Base-by-base conservation (phyloP, 345 rosid genomes). In the Arabis alpina region DNA sequence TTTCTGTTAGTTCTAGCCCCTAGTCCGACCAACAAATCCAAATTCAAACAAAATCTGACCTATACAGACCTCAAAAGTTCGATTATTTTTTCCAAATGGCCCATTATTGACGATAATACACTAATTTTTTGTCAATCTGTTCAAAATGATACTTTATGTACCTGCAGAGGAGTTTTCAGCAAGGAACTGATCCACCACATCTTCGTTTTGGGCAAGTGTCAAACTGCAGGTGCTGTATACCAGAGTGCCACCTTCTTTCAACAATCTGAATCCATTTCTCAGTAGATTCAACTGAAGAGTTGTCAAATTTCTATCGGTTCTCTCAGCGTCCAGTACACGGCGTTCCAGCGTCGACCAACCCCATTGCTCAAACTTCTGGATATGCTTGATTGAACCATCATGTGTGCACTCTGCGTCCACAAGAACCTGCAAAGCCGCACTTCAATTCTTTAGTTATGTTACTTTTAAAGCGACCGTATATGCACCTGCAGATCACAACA, bases 321-420 rank as follows among this genome's bases (percentile, higher is more conserved):
- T 85, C 61, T 89, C 90, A 4, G 96, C 96, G 68, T 85, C 81
- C 67, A 91, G 73, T 5, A 91, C 92, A 73, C 99, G 99, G 8
- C 83, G 91, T 74, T 89, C 82, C 77, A 94, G 82, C 27, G 97
- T 87, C 78, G 76, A 84, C 96, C 99, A 94, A 49, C 96, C 97
- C 97, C 97, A 94, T 6, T 86, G 82, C 76, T 91, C 99, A 84
- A 86, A 94, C 73, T 94, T 94, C 68, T 91, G 96, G 62, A 94
- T 79, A 73, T 91, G 97, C 71, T 76, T 84, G 53, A 91, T 78
- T 25, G 99, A 94, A 10, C 99, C 99, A 79, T 94, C 99, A 77
- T 91, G 99, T 67, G 97, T 94, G 77, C 97, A 94, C 70, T 91
- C 99, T 47, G 99, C 99, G 82, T 94, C 99, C 58, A 94, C 99